Conservation (phyloP, 768 basidiomycete species). For the Neoboletus subvelutipes region DNA sequence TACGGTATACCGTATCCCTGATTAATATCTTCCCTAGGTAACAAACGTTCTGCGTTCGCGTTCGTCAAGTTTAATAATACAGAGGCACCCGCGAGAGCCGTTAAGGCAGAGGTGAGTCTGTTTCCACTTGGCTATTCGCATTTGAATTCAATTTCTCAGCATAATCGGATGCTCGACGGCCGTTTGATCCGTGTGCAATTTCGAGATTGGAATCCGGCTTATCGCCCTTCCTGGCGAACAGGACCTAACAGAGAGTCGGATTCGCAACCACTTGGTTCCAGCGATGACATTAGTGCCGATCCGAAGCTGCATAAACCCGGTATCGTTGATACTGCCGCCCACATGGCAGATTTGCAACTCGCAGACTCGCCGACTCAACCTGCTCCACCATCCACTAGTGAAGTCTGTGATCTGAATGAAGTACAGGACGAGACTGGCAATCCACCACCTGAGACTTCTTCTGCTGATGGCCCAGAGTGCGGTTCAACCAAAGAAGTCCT, state of each 20-base stretch:
- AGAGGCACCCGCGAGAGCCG: conserved; percentile 64
- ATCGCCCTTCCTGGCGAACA: conserved; percentile 40
- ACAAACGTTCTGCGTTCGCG: conserved; percentile 70
- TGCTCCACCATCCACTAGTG: conserved; percentile 1
- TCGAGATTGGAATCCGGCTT: conserved; percentile 63
- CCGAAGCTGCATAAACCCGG: conserved; percentile 8
- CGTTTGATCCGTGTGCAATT: conserved; percentile 75
- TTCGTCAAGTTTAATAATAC: conserved; percentile 71
- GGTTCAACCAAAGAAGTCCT: conserved; percentile 5
- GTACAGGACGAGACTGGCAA: conserved; percentile 10
- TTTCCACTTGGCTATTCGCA: background rate
- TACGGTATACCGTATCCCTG: background rate
- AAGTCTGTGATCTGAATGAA: conserved; percentile 20
- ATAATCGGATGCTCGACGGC: conserved; percentile 67
- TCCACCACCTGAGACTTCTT: background rate
- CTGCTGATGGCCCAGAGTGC: conserved; percentile 1
- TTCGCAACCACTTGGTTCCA: conserved; percentile 19
- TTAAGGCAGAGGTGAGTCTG: conserved; percentile 56
- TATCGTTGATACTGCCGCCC: conserved; percentile 7
- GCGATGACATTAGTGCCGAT: conserved; percentile 14
- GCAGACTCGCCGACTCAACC: conserved; percentile 2
- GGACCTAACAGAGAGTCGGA: conserved; percentile 39
- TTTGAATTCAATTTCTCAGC: conserved; percentile 41
- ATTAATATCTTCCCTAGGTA: conserved; percentile 39
- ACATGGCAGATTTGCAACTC: conserved; percentile 14